phyloP scores from a whole-genome alignment of 2,329 filamentous ascomycete species.

The Cladosporium sp. region DNA sequence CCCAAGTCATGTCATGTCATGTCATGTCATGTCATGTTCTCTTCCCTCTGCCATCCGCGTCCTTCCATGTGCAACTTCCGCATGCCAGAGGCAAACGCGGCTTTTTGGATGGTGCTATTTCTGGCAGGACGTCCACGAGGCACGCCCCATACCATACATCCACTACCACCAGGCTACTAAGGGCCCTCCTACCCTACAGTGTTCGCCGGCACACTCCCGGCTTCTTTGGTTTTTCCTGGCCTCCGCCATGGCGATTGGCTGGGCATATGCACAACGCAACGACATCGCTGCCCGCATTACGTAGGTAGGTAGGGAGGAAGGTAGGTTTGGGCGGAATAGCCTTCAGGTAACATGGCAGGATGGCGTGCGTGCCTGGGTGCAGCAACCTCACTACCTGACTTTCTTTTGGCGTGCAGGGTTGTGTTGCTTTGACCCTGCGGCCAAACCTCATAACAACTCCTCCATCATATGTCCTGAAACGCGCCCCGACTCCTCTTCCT shows the following conservation, averaged over 20 bases:
- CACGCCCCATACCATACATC: neutral
- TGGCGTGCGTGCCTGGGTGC: too few species aligned
- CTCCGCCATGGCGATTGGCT: neutral
- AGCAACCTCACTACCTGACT: too few species aligned
- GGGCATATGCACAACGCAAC: neutral
- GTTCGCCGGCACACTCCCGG: neutral
- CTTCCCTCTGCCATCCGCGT: too few species aligned
- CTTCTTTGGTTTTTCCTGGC: neutral
- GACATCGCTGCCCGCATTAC: neutral
- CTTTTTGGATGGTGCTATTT: too few species aligned
- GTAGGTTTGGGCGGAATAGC: too few species aligned
- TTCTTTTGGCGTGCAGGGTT: conserved; percentile 4
- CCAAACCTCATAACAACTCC: conserved; percentile 2
- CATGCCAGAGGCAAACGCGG: too few species aligned
- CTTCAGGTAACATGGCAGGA: too few species aligned
- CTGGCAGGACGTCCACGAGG: neutral
- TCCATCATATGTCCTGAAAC: conserved; percentile 8
- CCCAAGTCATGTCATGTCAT: too few species aligned
- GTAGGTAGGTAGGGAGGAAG: neutral
- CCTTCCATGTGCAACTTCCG: too few species aligned
- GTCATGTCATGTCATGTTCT: too few species aligned
- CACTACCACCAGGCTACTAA: too few species aligned
- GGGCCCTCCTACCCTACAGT: too few species aligned
- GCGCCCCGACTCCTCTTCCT: neutral
- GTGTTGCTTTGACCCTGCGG: neutral